Evolutionary conservation across 176 grass and related monocot genomes (phyloP), one percentile per base, ranked within the genome.

Genomic region (Stipa capillata): DNA sequence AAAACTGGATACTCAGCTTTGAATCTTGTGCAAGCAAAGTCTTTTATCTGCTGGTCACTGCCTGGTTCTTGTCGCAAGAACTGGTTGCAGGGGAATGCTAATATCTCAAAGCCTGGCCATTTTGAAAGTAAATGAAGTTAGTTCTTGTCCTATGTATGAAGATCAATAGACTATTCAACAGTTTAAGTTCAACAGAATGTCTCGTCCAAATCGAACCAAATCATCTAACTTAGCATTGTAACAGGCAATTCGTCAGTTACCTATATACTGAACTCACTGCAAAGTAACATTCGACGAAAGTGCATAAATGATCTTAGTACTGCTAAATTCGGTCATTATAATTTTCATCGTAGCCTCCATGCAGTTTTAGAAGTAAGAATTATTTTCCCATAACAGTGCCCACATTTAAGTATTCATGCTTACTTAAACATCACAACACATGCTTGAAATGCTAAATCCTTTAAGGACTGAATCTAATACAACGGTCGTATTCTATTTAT

Each of bases 51-150:
- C 60, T 93, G 39, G 50, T 70, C 65, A 50, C 80, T 79, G 54
- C 88, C 88, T 57, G 92, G 92, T 66, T 99, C 96, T 84, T 99
- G 96, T 49, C 79, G 47, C 78, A 91, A 81, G 72, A 95, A 99
- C 75, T 99, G 96, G 65, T 99, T 99, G 88, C 96, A 99, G 17
- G 92, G 92, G 83, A 99, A 95, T 81, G 90, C 96, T 78, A 99
- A 85, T 83, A 99, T 91, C 86, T 93, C 92, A 79, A 99, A 99
- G 63, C 95, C 96, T 99, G 70, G 31, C 14, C 45, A 82, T 69
- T 58, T 65, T 27, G 24, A 47, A 87, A 85, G 45, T 8, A 54
- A 55, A 31, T 16, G 15, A 62, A 71, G 47, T 77, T 29, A 72
- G 47, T 61, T 81, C 60, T 60, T 45, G 45, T 25, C 66, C 57